phyloP scores from a whole-genome alignment of 257 asterid genomes.

The Solanum bulbocastanum region DNA sequence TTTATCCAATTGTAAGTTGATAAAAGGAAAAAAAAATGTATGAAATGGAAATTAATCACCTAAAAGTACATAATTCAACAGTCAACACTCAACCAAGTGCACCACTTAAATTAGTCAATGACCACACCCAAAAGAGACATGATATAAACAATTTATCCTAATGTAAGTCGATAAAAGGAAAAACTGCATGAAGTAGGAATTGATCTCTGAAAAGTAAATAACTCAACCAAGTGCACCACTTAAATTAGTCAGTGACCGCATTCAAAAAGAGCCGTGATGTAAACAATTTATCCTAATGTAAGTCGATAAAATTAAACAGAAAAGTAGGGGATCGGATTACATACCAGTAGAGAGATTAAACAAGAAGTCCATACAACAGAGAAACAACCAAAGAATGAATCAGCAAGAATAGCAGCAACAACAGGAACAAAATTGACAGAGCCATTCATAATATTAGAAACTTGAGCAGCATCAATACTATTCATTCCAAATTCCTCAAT shows the following conservation, averaged over 20 bases:
- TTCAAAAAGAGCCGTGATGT: rapidly evolving
- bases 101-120: not conserved
- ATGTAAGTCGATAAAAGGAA: not conserved
- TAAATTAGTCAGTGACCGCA: too few species aligned
- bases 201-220: too few species aligned
- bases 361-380: conserved; percentile 18
- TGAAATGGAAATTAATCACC: too few species aligned
- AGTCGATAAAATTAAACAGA: not conserved
- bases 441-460: conserved; percentile 9
- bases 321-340: rapidly evolving
- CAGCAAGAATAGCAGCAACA: conserved; percentile 22
- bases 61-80: too few species aligned
- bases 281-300: not conserved
- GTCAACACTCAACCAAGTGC: not conserved
- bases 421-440: conserved; percentile 17
- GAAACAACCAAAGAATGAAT: conserved; percentile 20
- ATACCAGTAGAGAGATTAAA: conserved; percentile 15
- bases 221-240: too few species aligned
- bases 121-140: not conserved
- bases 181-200: too few species aligned
- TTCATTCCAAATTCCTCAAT: conserved; percentile 14
- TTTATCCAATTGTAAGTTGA: too few species aligned
- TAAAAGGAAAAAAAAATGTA: not conserved
- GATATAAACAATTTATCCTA: not conserved
- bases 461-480: conserved; percentile 22